A percentile compares a stretch with the other conserved stretches of the same genome.
Conservation (phyloP, 352 stramenopile genomes). For the Lagenidium giganteum region DNA sequence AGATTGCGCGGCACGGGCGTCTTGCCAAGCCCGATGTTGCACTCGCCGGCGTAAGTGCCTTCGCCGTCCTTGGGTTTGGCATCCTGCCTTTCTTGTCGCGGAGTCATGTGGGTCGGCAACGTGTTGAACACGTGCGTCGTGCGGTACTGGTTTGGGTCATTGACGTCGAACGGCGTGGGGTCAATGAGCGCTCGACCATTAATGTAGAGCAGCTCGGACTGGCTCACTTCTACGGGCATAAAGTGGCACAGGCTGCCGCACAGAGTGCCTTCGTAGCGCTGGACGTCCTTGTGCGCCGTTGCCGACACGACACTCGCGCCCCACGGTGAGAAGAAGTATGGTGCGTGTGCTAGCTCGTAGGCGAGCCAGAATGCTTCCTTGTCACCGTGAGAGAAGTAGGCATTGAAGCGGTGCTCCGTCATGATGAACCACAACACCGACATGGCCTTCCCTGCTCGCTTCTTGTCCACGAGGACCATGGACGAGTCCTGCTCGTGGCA, state of each 20-base stretch:
- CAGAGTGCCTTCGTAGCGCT: conserved; percentile 42
- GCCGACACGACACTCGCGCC: conserved; percentile 50
- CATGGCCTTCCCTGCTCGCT: conserved; percentile 30
- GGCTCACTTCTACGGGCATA: conserved; percentile 19
- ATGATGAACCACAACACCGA: conserved; percentile 67
- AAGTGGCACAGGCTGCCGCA: conserved; percentile 67
- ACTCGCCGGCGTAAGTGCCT: conserved; percentile 44
- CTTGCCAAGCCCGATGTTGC: conserved; percentile 40
- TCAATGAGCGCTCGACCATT: conserved; percentile 54
- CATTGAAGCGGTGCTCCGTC: conserved; percentile 54
- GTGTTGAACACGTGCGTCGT: conserved; percentile 34
- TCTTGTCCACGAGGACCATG: conserved; percentile 49
- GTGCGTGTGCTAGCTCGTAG: conserved; percentile 47
- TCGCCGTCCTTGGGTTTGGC: conserved; percentile 27
- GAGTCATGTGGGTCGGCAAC: conserved; percentile 42
- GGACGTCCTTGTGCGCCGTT: conserved; percentile 44
- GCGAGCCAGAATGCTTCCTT: conserved; percentile 78
- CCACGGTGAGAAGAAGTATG: conserved; percentile 72
- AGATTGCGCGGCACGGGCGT: conserved; percentile 23
- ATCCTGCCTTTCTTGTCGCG: conserved; percentile 23
- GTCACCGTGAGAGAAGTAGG: conserved; percentile 63
- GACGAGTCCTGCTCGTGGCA: conserved; percentile 67
- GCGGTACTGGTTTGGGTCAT: conserved; percentile 20
- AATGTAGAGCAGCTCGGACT: conserved; percentile 45
- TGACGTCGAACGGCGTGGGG: conserved; percentile 30